phyloP scores from a whole-genome alignment of 441 rosid genomes.

The Manihot esculenta region DNA sequence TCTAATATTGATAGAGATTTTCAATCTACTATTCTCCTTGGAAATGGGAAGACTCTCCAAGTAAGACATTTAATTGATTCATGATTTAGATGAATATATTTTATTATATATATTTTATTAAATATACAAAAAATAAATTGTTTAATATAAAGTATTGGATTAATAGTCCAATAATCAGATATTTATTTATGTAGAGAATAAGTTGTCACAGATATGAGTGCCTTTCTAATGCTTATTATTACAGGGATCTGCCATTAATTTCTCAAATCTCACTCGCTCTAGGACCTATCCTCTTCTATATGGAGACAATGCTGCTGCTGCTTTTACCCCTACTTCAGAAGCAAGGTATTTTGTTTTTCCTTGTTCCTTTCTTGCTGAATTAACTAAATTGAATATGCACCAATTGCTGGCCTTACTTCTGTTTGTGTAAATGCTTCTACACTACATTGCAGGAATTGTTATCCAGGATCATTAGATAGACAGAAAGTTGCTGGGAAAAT shows the following conservation, averaged over 20 bases:
- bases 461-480: slow-evolving; percentile 63
- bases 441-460: slow-evolving; percentile 49
- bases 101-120: too few relatives aligned
- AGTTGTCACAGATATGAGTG: not conserved
- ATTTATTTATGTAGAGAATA: too few relatives aligned
- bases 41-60: slow-evolving; percentile 50
- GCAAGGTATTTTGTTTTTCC: slow-evolving; percentile 42
- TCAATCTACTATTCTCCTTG: slow-evolving; percentile 57
- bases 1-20: slow-evolving; percentile 77
- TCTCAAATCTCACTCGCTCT: slow-evolving; percentile 49
- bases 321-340: slow-evolving; percentile 50
- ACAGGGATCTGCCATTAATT: slow-evolving; percentile 70
- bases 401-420: not conserved
- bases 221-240: not conserved
- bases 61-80: slow-evolving; percentile 28
- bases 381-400: too few relatives aligned
- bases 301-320: slow-evolving; percentile 54
- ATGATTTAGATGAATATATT: not conserved
- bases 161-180: too few relatives aligned
- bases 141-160: too few relatives aligned
- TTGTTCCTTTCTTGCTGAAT: not conserved
- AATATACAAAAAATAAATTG: too few relatives aligned
- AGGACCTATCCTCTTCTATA: slow-evolving; percentile 55
- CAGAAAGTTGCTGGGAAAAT: slow-evolving; percentile 59
- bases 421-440: not conserved